Base-by-base conservation (phyloP, 129 eudicot species). In the Apium graveolens region DNA sequence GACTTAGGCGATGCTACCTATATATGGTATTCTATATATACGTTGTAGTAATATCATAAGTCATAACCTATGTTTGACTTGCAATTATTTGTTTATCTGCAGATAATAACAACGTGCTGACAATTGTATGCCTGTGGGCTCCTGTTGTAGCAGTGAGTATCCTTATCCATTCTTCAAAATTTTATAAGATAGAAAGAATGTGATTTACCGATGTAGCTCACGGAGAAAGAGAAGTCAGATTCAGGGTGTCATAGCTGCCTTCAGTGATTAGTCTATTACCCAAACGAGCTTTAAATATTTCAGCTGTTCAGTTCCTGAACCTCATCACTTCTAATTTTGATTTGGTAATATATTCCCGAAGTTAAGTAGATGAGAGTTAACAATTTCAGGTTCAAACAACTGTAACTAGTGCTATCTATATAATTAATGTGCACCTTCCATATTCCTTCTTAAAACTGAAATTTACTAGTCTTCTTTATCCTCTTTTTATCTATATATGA, bases 101-200 rank as follows among this genome's bases (percentile, higher is more conserved):
- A 95, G 99, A 87, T 35, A 92, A 95, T 77, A 78, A 95, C 72
- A 87, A 95, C 77, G 90, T 78, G n/a, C 84, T 95, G 79, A 89
- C 97, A 5, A 37, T 95, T n/a, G 95, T 82, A 65, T 88, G 97
- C 82, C 79, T 95, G 82, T 95, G 99, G 99, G 99, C 97, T 73
- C 99, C 99, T 79, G 89, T 95, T 65, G 82, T 95, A 68, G 97
- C 99, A 81, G 99, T 95, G 89, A 95, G 99, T 88, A 78, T 71
- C 39, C 27, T 74, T 81, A 63, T 75, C 70, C 37, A 27, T 26
- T 75, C 70, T 27, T 66, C 2, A 26, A n/a, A n/a, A n/a, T 60
- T 70, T 0, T 14, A 35, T 38, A 41, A 20, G 51, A 60, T 57
- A n/a, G 11, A 60, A 60, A 60, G 16, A 60, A 26, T 60, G 68